These are phyloP conservation scores for Saitozyma sp. DNA, from an alignment of 768 basidiomycete genomes.

Conservation along the genomic window DNA sequence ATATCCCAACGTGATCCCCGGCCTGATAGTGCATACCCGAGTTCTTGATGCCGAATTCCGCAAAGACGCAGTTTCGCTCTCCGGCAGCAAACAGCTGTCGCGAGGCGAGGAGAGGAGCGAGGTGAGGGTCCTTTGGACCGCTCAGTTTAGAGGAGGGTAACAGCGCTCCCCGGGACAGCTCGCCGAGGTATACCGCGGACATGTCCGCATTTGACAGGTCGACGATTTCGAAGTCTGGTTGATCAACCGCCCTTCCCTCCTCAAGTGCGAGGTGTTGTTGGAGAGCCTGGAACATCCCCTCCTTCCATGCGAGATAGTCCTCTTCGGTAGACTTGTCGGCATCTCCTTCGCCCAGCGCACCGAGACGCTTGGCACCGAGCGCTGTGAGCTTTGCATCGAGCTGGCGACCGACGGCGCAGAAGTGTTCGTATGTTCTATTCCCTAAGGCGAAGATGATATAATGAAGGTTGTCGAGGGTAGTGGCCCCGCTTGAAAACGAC, in stretches of 20 bases:
- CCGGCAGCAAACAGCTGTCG: constrained; percentile 76
- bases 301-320: constrained; percentile 99
- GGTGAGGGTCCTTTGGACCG: constrained; percentile 79
- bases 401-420: constrained; percentile 80
- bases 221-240: constrained; percentile 86
- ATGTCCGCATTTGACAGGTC: constrained; percentile 67
- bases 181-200: constrained; percentile 95
- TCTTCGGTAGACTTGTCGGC: constrained; percentile 99
- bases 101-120: constrained; percentile 72
- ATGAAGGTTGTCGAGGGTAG: constrained; percentile 75
- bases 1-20: constrained; percentile 94
- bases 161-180: constrained; percentile 92
- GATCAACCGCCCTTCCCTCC: constrained; percentile 92
- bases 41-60: constrained; percentile 91
- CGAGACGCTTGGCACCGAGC: constrained; percentile 81
- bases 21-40: constrained; percentile 97
- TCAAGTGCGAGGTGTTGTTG: constrained; percentile 82
- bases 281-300: constrained; percentile 91
- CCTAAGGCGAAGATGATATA: constrained; percentile 94
- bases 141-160: constrained; percentile 67
- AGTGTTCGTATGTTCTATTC: constrained; percentile 75
- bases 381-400: constrained; percentile 71
- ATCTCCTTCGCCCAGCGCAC: constrained; percentile 90
- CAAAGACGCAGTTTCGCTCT: constrained; percentile 87
- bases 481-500: constrained; percentile 72